These are phyloP conservation scores for Elymus sibiricus DNA, from an alignment of 176 grass and related monocot genomes.

Conservation along the genomic window DNA sequence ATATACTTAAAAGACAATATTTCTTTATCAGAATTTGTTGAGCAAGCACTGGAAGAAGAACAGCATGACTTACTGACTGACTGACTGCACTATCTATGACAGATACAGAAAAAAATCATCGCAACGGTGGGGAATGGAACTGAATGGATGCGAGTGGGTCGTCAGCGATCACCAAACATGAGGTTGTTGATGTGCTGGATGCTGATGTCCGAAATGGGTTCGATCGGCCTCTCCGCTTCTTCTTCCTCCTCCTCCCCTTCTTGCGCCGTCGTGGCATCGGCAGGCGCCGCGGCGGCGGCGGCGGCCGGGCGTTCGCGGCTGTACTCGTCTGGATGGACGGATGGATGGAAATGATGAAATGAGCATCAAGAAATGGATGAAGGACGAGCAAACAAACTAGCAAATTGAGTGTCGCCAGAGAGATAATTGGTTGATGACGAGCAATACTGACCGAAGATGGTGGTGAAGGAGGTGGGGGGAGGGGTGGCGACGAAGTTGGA, in stretches of 20 bases:
- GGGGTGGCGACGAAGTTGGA: constrained; percentile 64
- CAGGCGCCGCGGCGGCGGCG: too few species aligned
- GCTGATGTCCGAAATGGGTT: constrained; percentile 42
- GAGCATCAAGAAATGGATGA: neutral
- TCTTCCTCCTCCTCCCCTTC: neutral
- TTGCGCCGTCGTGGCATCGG: neutral
- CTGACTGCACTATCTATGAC: neutral
- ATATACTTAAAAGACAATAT: neutral
- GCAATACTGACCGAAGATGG: constrained; percentile 45
- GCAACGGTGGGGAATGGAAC: neutral
- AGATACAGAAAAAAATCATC: neutral
- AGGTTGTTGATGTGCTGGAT: constrained; percentile 40
- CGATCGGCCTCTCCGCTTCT: constrained; percentile 29
- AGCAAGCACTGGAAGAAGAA: neutral
- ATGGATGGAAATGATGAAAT: neutral
- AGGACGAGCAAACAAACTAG: neutral
- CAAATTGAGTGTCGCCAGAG: neutral
- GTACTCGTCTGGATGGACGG: constrained; percentile 25
- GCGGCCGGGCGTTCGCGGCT: neutral
- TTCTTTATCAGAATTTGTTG: neutral
- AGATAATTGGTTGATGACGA: too few species aligned
- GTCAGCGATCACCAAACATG: constrained; percentile 30
- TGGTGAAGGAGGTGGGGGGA: constrained; percentile 43
- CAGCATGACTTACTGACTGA: too few species aligned
- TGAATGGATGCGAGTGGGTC: neutral